Evolutionary conservation across 1,139 yeast genomes (phyloP).

Genomic region (Scheffersomyces parashehatae): DNA sequence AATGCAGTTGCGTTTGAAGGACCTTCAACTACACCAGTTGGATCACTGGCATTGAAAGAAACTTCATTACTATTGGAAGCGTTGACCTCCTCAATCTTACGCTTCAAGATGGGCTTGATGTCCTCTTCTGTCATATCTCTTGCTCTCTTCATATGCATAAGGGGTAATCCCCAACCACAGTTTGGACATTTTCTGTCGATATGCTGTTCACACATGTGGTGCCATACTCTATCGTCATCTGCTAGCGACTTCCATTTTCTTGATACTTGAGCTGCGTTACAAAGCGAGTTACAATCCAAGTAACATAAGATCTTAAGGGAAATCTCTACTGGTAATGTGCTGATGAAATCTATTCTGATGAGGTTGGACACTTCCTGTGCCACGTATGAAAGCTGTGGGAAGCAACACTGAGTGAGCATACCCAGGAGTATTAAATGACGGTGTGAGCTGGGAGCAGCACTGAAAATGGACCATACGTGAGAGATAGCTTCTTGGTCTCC

Average conservation of each 20-base stretch:
- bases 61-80: constrained; percentile 3
- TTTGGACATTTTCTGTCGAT: constrained; percentile 95
- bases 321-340: constrained; percentile 82
- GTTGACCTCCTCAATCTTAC: constrained; percentile 26
- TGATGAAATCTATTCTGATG: constrained; percentile 84
- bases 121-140: constrained; percentile 47
- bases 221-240: constrained; percentile 97
- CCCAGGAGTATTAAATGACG: constrained; percentile 81
- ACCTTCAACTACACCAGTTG: background rate
- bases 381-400: constrained; percentile 85
- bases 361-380: constrained; percentile 76
- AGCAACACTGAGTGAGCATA: constrained; percentile 84
- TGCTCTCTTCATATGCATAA: constrained; percentile 80
- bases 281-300: constrained; percentile 85
- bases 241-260: constrained; percentile 84
- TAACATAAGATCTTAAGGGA: constrained; percentile 83
- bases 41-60: constrained; percentile 7
- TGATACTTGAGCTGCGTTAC: constrained; percentile 92
- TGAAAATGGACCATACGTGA: constrained; percentile 77
- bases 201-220: constrained; percentile 97
- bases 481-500: constrained; percentile 71
- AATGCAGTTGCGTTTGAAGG: background rate
- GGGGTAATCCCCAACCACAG: constrained; percentile 98
- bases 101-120: constrained; percentile 24
- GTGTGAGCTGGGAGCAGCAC: constrained; percentile 68